phyloP scores from a whole-genome alignment of 106 monocot genomes.

The Narthecium ossifragum region DNA sequence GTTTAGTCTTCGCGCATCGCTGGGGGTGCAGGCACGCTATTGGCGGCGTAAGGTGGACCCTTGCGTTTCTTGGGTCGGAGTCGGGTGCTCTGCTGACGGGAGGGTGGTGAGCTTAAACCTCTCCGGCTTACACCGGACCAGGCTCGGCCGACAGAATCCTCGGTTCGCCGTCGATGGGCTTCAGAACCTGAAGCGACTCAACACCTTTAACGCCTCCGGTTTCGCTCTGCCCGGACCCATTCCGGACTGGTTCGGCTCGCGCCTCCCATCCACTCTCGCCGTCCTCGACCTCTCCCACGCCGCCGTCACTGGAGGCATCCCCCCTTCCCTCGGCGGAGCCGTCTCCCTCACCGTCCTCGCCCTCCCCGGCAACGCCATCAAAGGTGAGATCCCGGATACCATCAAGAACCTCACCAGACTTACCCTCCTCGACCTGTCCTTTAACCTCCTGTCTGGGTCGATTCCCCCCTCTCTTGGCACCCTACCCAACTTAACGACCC shows the following conservation, averaged over 20 bases:
- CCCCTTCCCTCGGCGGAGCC: constrained; percentile 32
- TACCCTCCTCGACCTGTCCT: constrained; percentile 26
- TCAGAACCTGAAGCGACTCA: constrained; percentile 51
- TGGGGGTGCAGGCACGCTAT: constrained; percentile 64
- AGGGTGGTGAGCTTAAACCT: constrained; percentile 46
- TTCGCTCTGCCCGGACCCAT: constrained; percentile 71
- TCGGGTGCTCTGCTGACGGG: constrained; percentile 39
- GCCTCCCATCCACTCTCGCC: constrained; percentile 10
- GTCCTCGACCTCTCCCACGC: constrained; percentile 42
- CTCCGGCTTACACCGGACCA: constrained; percentile 60
- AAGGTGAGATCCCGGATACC: constrained; percentile 34
- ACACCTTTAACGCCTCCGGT: constrained; percentile 54
- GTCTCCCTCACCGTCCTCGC: constrained; percentile 19
- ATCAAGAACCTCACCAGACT: constrained; percentile 26
- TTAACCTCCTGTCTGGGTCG: constrained; percentile 15
- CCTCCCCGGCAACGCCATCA: constrained; percentile 33
- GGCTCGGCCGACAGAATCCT: constrained; percentile 51
- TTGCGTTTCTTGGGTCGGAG: constrained; percentile 60
- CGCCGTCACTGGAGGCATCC: constrained; percentile 39
- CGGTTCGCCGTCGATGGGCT: constrained; percentile 75
- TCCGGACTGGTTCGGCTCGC: constrained; percentile 46
- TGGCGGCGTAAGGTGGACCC: constrained; percentile 79
- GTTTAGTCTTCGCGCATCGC: constrained; percentile 60
- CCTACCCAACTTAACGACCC: neutral
- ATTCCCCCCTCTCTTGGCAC: constrained; percentile 5